Base-by-base conservation (phyloP, 2,329 filamentous ascomycete genomes). In the Cladosporium sp. region DNA sequence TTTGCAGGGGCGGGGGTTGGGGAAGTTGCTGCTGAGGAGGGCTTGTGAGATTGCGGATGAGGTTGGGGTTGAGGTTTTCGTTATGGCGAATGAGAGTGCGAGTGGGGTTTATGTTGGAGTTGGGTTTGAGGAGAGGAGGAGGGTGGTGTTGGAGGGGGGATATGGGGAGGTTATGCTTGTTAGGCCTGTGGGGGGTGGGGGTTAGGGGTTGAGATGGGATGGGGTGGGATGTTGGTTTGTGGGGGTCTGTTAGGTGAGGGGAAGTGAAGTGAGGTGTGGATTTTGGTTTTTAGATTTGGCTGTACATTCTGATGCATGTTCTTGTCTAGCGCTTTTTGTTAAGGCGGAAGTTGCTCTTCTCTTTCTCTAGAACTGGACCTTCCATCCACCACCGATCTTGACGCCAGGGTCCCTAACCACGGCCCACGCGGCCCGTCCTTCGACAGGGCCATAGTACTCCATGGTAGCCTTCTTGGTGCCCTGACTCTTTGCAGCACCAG, bases 401-500 rank as follows among this genome's bases (percentile, higher is more conserved):
- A 85, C 76, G 46, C 73, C 74, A 0, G 84, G 84, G 61, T 81
- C 78, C 62, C 82, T 79, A 7, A 87, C 76, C 13, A 85, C 72
- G 3, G 78, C 83, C 72, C 78, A 86, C 15, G 75, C 70, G 11
- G 83, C 83, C 66, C 78, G 80, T 29, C 75, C 76, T 3, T 69
- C 72, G 19, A 71, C 68, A 13, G 70, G 73, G 33, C 69, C 70
- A 60, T 78, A 69, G 62, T 79, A 91, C 56, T 87, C 74, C 53
- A 84, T 70, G 11, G 78, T 77, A 3, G 77, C 78, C 64, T 78
- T 71, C 53, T 61, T 67, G 38, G 70, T 55, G 50, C 64, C 52
- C 58, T 63, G 57, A 50, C 66, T 58, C 65, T 71, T 62, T 45
- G 66, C 57, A 66, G 71, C 62, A 67, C 73, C 57, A 70, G 71